These are phyloP conservation scores for Pyrus betulifolia DNA, from an alignment of 306 rosid species.

Conservation along the genomic window DNA sequence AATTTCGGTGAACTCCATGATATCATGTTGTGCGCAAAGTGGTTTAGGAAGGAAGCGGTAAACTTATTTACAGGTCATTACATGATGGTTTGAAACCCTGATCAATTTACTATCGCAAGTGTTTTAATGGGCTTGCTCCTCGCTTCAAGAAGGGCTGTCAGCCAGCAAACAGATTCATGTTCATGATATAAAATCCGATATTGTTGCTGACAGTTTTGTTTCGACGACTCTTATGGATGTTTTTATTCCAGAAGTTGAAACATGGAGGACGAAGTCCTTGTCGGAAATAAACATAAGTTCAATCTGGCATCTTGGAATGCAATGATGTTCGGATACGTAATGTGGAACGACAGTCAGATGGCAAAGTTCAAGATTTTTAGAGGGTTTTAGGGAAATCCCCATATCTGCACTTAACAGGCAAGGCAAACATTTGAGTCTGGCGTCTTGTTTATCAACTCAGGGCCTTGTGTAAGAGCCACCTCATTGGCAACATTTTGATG, in stretches of 20 bases:
- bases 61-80: constrained; percentile 38
- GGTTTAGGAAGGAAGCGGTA: constrained; percentile 45
- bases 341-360: constrained; percentile 28
- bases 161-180: constrained; percentile 53
- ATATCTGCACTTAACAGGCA: no score
- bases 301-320: constrained; percentile 87
- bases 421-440: no score
- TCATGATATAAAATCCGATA: constrained; percentile 43
- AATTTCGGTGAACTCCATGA: constrained; percentile 73
- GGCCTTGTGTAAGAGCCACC: no score
- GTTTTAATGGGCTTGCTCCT: constrained; percentile 61
- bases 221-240: constrained; percentile 65
- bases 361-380: constrained; percentile 11
- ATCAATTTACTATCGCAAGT: constrained; percentile 65
- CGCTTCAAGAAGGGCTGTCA: constrained; percentile 37
- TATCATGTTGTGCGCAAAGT: constrained; percentile 49
- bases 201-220: constrained; percentile 47
- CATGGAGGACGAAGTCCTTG: constrained; percentile 52
- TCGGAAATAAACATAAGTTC: constrained; percentile 40
- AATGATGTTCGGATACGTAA: constrained; percentile 62
- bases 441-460: no score
- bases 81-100: constrained; percentile 42
- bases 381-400: no score
- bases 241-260: constrained; percentile 54
- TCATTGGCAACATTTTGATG: no score